Conservation (phyloP, 306 rosid species). For the Lotus japonicus region DNA sequence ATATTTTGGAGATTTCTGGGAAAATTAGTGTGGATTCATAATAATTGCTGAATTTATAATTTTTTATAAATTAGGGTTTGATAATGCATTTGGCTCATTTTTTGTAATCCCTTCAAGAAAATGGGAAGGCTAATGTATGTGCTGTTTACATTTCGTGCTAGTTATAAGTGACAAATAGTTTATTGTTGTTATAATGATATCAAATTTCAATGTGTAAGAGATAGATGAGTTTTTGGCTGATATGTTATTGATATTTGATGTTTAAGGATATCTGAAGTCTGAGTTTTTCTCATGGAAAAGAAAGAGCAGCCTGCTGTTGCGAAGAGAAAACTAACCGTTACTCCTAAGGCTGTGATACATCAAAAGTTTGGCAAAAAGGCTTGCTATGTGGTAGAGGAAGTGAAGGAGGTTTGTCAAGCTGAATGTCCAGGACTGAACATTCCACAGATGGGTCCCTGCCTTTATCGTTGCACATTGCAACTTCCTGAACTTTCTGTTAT, state of each 20-base stretch:
- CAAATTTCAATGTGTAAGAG: background rate
- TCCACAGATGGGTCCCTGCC: constrained; percentile 51
- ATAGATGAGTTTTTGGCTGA: background rate
- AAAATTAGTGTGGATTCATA: background rate
- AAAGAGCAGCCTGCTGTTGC: constrained; percentile 22
- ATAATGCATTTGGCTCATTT: background rate
- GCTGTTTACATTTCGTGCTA: background rate
- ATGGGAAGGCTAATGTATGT: background rate
- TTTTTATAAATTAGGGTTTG: background rate
- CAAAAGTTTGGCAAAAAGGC: constrained; percentile 61
- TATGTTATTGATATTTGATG: background rate
- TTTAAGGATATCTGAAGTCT: constrained; percentile 17
- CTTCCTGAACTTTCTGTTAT: constrained; percentile 66
- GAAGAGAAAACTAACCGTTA: constrained; percentile 27
- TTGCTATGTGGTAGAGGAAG: constrained; percentile 61
- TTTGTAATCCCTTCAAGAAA: background rate
- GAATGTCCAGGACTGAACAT: constrained; percentile 74
- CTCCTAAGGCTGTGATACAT: constrained; percentile 74
- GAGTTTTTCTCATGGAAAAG: constrained; percentile 45
- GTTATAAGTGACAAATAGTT: background rate
- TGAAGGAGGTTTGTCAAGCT: constrained; percentile 44
- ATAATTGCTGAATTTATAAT: background rate
- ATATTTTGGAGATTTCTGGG: background rate
- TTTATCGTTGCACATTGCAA: constrained; percentile 71
- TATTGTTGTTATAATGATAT: background rate